These are phyloP conservation scores for Cyclotella cryptica DNA, from an alignment of 108 stramenopile species.

Conservation along the genomic window DNA sequence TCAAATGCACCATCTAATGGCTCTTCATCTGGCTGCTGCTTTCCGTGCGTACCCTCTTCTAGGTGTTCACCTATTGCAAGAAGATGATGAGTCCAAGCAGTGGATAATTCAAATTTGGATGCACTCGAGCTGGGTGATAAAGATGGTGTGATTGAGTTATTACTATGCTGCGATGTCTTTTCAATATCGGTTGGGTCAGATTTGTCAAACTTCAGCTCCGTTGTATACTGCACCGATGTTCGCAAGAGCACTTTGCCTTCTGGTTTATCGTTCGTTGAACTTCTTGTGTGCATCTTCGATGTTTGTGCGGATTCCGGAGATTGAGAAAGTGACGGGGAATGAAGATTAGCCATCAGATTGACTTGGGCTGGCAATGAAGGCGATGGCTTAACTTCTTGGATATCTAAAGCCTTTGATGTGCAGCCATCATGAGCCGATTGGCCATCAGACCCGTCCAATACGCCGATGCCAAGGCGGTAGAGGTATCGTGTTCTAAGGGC, in stretches of 20 bases:
- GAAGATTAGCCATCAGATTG: neutral
- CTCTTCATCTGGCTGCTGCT: too few relatives aligned
- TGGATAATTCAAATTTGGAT: constrained; percentile 38
- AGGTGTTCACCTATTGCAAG: constrained; percentile 20
- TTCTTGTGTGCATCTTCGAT: neutral
- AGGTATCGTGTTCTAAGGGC: constrained; percentile 18
- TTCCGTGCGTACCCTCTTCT: constrained; percentile 3
- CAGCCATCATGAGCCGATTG: constrained; percentile 6
- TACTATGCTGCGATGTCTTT: too few relatives aligned
- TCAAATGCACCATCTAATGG: constrained; percentile 43
- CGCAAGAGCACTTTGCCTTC: constrained; percentile 24
- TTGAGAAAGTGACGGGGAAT: neutral
- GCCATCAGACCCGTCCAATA: neutral
- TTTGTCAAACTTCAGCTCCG: constrained; percentile 35
- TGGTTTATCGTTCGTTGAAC: neutral
- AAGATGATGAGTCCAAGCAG: constrained; percentile 39
- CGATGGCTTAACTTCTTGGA: neutral
- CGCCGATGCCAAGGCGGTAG: constrained; percentile 24
- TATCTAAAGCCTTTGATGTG: neutral
- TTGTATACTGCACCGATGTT: constrained; percentile 34
- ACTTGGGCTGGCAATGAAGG: neutral
- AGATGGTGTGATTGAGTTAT: too few relatives aligned
- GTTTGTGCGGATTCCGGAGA: neutral
- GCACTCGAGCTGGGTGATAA: neutral
- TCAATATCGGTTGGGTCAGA: constrained; percentile 21